Base-by-base conservation (phyloP, 768 basidiomycete genomes). In the Neoboletus subvelutipes region DNA sequence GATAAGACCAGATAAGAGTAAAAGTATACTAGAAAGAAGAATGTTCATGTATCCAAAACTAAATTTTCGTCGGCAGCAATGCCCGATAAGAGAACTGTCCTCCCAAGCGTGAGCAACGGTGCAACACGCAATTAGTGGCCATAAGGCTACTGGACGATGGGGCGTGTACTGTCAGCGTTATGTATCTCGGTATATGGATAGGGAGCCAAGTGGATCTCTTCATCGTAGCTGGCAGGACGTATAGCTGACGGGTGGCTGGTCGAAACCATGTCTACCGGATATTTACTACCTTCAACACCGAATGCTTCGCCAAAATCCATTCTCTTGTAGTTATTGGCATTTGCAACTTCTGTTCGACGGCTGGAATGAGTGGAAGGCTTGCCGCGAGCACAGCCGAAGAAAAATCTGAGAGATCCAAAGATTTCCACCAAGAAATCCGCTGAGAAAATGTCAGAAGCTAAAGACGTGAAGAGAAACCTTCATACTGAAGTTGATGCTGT, bases 341-440 rank as follows among this genome's bases (percentile, higher is more conserved):
- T 60, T 52, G 54, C 57, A 12, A 50, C 43, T 36, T 67, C 60
- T 22, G 41, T n/a, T 26, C 58, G 62, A 54, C 60, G 65, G 15
- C 45, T 31, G 5, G 71, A 54, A 28, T 55, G 64, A 41, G 68
- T 58, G 41, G 64, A 22, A 39, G 73, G 68, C 45, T 71, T 71
- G 55, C 78, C 69, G 4, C 68, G 71, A 28, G 54, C 12, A 60
- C 69, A 76, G 63, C 76, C 73, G 54, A 80, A 61, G 73, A 86
- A 91, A 75, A 82, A 92, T 53, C 73, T 76, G 57, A 89, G 56
- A 3, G 89, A 90, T 55, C 75, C 69, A 31, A 67, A 66, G 20
- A 92, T 91, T 71, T 94, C 92, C 47, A 72, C 45, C 1, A 68
- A 61, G 64, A 92, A 91, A 66, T 93, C 90, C 58, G 74, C 86